Evolutionary conservation across 495 filamentous ascomycete species (phyloP), one percentile per base, ranked within the genome.

Genomic region (Penicillium fimorum): DNA sequence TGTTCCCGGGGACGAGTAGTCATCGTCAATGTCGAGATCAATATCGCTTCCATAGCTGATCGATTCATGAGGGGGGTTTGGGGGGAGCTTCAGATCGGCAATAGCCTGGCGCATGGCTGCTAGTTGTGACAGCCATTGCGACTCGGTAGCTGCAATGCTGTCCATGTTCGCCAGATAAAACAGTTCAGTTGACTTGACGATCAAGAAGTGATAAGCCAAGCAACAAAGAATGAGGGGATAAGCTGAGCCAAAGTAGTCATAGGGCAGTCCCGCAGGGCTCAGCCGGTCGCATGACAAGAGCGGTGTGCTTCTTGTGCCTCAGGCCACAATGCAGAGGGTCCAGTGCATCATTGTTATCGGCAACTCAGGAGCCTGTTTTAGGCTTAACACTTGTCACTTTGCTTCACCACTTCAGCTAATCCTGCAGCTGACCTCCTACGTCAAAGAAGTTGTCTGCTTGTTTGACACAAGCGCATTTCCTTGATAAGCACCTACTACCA

Each of bases 101-200:
- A 92, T 82, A 33, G 89, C 87, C 58, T 84, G 77, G 47, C 86
- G 81, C 89, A 92, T 91, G 9, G 80, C 80, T 4, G 79, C 76
- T 25, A 91, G 76, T 61, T 91, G 87, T 7, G 79, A 75, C 47
- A 90, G 80, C 89, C 89, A 92, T 73, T 85, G 75, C 18, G 82
- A 79, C 65, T 89, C 83, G 20, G 77, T 72, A 13, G 70, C 51
- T 24, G 61, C 59, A 7, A 66, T 67, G 32, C 46, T 63, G 15
- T 69, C 65, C 73, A 78, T 78, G 13, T 30, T 32, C 11, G 6
- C 6, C 24, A 18, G 4, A 32, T 8, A 15, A 2, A 3, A 17
- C 24, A 29, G 24, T 46, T 5, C 9, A 13, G n/a, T 17, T 56
- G 15, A 33, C 8, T 1, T 49, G 25, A 43, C 11, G 15, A n/a